Evolutionary conservation across 1,284 basidiomycete genomes (phyloP).

Genomic region (Omphalotus olearius): DNA sequence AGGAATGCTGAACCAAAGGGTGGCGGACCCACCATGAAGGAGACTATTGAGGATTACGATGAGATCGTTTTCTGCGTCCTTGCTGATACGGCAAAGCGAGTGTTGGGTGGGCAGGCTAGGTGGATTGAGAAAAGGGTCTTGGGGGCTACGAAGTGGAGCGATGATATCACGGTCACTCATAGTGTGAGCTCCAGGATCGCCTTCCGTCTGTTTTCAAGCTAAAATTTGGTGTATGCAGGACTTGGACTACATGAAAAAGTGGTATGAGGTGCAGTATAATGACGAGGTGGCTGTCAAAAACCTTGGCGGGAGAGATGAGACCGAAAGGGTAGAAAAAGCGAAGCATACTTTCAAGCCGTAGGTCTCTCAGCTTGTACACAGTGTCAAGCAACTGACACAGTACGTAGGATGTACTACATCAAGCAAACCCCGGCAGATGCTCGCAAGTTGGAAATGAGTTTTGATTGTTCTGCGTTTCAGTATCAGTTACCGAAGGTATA

Average conservation of each 20-base stretch:
- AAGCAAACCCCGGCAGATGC: conserved; percentile 34
- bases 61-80: conserved; percentile 43
- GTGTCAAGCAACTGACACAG: background rate
- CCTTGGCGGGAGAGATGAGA: conserved; percentile 12
- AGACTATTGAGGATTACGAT: conserved; percentile 35
- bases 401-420: conserved; percentile 32
- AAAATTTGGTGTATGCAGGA: conserved; percentile 1
- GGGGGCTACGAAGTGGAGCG: conserved; percentile 36
- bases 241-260: conserved; percentile 14
- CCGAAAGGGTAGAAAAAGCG: conserved; percentile 11
- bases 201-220: background rate
- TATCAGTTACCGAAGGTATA: conserved; percentile 11
- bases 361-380: background rate
- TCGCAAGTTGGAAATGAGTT: conserved; percentile 38
- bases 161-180: conserved; percentile 40
- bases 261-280: conserved; percentile 14
- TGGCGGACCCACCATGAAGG: background rate
- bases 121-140: conserved; percentile 44
- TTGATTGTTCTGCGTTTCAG: conserved; percentile 24
- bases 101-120: conserved; percentile 38
- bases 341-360: conserved; percentile 14
- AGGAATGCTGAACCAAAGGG: background rate
- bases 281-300: conserved; percentile 11
- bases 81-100: conserved; percentile 40
- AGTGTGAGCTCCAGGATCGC: conserved; percentile 25